Evolutionary conservation across 2,329 filamentous ascomycete species (phyloP).

Genomic region (Rhynchosporium agropyri): DNA sequence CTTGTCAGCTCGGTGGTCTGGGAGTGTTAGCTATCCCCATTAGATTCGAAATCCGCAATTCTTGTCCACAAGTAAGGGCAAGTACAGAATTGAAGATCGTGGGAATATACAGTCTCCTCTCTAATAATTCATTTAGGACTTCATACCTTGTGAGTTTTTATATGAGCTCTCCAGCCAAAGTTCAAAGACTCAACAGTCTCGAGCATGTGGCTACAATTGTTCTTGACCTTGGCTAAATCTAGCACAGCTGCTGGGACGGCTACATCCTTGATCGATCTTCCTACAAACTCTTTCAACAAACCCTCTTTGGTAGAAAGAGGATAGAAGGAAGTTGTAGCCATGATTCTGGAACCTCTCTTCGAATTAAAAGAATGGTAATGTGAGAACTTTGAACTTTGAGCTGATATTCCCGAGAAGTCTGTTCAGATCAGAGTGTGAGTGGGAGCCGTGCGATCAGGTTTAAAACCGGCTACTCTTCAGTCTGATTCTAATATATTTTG

Average conservation of each 20-base stretch:
- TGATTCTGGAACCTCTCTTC: constrained; percentile 16
- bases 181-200: constrained; percentile 59
- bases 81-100: not conserved
- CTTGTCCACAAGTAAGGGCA: not conserved
- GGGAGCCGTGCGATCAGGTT: constrained; percentile 1
- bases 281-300: constrained; percentile 53
- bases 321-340: constrained; percentile 35
- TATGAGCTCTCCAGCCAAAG: constrained; percentile 73
- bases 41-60: too few species aligned
- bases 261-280: constrained; percentile 61
- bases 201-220: constrained; percentile 74
- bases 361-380: constrained; percentile 1
- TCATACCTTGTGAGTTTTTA: constrained; percentile 80
- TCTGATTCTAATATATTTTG: not conserved
- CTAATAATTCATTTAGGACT: not conserved
- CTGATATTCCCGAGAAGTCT: not conserved
- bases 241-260: constrained; percentile 69
- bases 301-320: constrained; percentile 43
- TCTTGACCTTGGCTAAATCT: constrained; percentile 65
- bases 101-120: too few species aligned
- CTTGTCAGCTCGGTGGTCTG: constrained; percentile 68
- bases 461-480: too few species aligned
- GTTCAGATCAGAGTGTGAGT: not conserved
- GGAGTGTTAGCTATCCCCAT: constrained; percentile 21
- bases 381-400: not conserved